Evolutionary conservation across 306 rosid genomes (phyloP).

Genomic region (Erythrophleum fordii): DNA sequence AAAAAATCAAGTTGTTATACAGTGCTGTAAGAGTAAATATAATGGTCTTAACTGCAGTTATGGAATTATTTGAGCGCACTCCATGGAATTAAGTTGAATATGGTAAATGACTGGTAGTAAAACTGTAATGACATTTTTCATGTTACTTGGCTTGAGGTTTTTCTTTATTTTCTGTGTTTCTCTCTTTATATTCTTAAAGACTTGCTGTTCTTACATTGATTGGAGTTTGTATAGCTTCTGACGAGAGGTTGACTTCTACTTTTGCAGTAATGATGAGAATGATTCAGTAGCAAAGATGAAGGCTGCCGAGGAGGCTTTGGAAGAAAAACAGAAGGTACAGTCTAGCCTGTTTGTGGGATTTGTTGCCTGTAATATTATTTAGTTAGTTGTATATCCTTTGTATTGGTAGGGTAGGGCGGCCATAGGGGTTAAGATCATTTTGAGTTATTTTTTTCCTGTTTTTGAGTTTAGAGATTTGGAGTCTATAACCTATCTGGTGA

Average conservation of each 20-base stretch:
- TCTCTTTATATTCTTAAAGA: background rate
- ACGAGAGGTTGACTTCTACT: conserved; percentile 46
- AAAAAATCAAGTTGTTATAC: background rate
- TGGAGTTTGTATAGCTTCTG: conserved; percentile 42
- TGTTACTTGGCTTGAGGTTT: conserved; percentile 1
- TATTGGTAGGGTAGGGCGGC: background rate
- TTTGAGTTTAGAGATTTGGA: background rate
- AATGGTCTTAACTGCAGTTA: background rate
- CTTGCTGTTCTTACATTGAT: conserved; percentile 24
- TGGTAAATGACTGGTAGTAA: conserved; percentile 6
- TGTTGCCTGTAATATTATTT: conserved; percentile 10
- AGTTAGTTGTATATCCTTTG: background rate
- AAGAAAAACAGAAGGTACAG: conserved; percentile 79
- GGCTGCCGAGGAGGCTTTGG: conserved; percentile 88
- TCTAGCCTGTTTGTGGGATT: conserved; percentile 18
- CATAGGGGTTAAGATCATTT: conserved; percentile 10
- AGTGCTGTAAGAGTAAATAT: conserved; percentile 9
- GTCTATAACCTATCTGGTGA: background rate
- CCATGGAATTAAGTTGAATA: conserved; percentile 5
- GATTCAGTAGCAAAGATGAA: conserved; percentile 80
- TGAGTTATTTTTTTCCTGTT: conserved; percentile 1
- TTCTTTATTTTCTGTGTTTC: conserved; percentile 13
- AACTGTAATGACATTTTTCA: conserved; percentile 15
- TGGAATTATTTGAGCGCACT: conserved; percentile 19
- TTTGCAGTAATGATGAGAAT: conserved; percentile 74